Evolutionary conservation across 345 rosid species (phyloP), one percentile per base, ranked within the genome.

Genomic region (Ceriops decandra): DNA sequence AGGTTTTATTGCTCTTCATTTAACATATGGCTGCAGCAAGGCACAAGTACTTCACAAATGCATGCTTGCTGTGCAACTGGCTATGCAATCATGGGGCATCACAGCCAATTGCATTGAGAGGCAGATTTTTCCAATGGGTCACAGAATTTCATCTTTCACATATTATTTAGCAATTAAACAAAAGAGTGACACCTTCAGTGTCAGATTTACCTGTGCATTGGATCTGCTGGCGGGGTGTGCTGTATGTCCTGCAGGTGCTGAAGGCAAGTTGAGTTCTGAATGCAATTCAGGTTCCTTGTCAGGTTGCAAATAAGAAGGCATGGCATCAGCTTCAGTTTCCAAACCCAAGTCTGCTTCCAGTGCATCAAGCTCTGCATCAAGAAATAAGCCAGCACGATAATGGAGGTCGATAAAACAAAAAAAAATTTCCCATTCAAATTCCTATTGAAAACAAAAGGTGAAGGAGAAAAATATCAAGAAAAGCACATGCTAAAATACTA

Each of bases 301-400:
- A 31, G 98, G 95, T 82, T 95, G 98, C 76, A 95, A 89, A 83
- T 92, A 92, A 31, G 99, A 90, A 66, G 99, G 99, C 59, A 92
- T 85, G 31, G 89, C 97, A 27, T 85, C 88, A 26, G 86, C 77
- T 84, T 95, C 97, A 24, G 86, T 83, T 79, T 91, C 99, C 74
- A 78, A 77, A 72, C 97, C 98, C 99, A 95, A 90, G 79, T 95
- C 99, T 53, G 93, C 98, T 81, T 95, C 98, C 71, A 92, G 72
- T 63, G 92, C 98, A 77, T 95, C 98, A 69, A 92, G 99, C 82
- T 95, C 98, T 92, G 90, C 66, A 76, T 67, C 22, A 57, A 42
- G 49, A 42, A 42, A 42, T 42, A 42, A 13, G 17, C 5, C 49
- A 42, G 49, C 4, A 13, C 5, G 15, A 42, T 42, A 42, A 2